Base-by-base conservation (phyloP, 1,284 basidiomycete species). In the Phlebopus sp. region DNA sequence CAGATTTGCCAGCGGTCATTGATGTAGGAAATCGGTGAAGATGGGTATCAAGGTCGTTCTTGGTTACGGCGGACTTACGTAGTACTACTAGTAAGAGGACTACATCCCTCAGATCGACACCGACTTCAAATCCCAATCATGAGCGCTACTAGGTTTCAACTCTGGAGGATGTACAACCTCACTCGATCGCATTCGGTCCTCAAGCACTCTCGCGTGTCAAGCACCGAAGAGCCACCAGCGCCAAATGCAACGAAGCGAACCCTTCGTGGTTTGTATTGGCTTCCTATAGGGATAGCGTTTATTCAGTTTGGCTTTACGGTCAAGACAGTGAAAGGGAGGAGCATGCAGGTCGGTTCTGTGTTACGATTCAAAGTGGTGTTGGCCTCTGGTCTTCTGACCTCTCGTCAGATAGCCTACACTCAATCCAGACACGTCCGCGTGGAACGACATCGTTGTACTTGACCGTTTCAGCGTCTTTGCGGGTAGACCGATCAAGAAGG, bases 401-500 rank as follows among this genome's bases (percentile, higher is more conserved):
- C 21, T 43, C 50, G 53, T 55, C 57, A 77, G 72, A 59, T 72
- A 90, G 86, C 86, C 87, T 38, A 87, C 84, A 25, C 71, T 90
- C 46, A 90, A 90, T 59, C 87, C 86, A 29, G 80, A 87, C 57
- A 73, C 73, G 6, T 87, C 84, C 8, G 38, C 55, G 5, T 78
- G 71, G 72, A 71, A 73, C 49, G 87, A 90, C 58, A 60, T 86
- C 34, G 83, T 74, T 7, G 49, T 89, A 14, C 88, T 87, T 56
- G 77, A 85, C 63, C 75, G 76, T 8, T 64, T 72, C 52, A 71
- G 75, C 1, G 59, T 80, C 6, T 65, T 64, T 46, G 61, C 69
- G 0, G 53, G 63, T 7, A 46, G 42, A 30, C 66, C 68, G 11
- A 77, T 74, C 55, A 52, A 68, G 18, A 73, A 78, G 48, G 84